A percentile compares a stretch with the other conserved stretches of the same genome.
Evolutionary conservation across 2,329 filamentous ascomycete species (phyloP).

Genomic region (Zasmidium angulare): DNA sequence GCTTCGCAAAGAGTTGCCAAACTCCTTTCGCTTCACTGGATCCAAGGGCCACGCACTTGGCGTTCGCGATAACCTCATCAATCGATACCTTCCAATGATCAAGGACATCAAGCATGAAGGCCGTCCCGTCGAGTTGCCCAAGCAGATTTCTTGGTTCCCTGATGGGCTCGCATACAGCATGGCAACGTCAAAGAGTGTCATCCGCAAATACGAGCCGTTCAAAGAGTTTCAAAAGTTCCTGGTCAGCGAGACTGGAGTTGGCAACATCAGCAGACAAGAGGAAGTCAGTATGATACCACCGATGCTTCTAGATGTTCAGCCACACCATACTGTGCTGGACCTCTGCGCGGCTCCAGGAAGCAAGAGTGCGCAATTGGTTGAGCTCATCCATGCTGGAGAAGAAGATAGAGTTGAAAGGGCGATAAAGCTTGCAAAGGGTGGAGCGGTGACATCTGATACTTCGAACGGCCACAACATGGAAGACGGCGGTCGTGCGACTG

Average conservation of each 20-base stretch:
- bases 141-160: constrained; percentile 86
- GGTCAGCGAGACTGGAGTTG: constrained; percentile 93
- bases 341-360: constrained; percentile 96
- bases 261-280: constrained; percentile 96
- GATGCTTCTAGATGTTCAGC: constrained; percentile 83
- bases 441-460: constrained; percentile 42
- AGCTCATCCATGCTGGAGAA: constrained; percentile 90
- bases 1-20: constrained; percentile 81
- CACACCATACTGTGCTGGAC: constrained; percentile 90
- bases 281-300: constrained; percentile 99
- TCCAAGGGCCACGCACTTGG: constrained; percentile 93
- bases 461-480: constrained; percentile 48
- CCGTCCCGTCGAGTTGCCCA: constrained; percentile 75
- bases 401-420: constrained; percentile 79
- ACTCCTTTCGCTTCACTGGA: constrained; percentile 96
- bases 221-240: constrained; percentile 96
- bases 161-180: constrained; percentile 95
- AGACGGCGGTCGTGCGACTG: constrained; percentile 85
- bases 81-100: constrained; percentile 88
- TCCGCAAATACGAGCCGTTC: constrained; percentile 91
- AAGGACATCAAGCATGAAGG: constrained; percentile 81
- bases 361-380: constrained; percentile 92
- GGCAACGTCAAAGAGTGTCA: constrained; percentile 95
- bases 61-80: constrained; percentile 83
- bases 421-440: constrained; percentile 59